These are phyloP conservation scores for Amanita brunnescens DNA, from an alignment of 768 basidiomycete genomes.

Conservation along the genomic window DNA sequence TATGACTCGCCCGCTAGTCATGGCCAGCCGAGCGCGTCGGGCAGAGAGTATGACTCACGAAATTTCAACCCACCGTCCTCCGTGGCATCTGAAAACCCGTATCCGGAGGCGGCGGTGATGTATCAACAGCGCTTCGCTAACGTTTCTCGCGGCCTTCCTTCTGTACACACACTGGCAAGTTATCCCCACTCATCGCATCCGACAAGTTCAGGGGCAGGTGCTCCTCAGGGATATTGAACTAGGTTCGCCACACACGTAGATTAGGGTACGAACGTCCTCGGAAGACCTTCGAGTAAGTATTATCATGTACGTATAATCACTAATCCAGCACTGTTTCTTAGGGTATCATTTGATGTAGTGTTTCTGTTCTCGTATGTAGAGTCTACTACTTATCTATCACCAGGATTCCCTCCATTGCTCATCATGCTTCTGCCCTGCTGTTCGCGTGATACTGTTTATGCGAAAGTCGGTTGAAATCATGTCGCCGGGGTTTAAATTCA, in stretches of 20 bases:
- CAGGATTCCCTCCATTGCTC: neutral
- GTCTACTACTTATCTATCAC: too few relatives aligned
- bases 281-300: neutral
- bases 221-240: constrained; percentile 3
- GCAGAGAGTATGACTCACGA: constrained; percentile 3
- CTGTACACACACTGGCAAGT: constrained; percentile 18
- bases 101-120: constrained; percentile 13
- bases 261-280: neutral
- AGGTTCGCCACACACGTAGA: constrained; percentile 3
- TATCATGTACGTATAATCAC: constrained; percentile 5
- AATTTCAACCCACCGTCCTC: neutral
- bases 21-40: neutral
- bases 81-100: constrained; percentile 4
- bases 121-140: constrained; percentile 18
- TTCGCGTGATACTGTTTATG: neutral
- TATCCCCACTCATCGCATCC: constrained; percentile 18
- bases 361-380: neutral
- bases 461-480: neutral
- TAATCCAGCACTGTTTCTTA: constrained; percentile 2
- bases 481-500: constrained; percentile 1
- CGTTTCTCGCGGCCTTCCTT: constrained; percentile 15
- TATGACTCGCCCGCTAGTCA: constrained; percentile 16
- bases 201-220: constrained; percentile 12
- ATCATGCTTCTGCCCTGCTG: neutral
- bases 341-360: neutral